Percentiles rank a stretch among this genome's conserved stretches.
Evolutionary conservation across 345 rosid genomes (phyloP).

Genomic region (Boechera stricta): DNA sequence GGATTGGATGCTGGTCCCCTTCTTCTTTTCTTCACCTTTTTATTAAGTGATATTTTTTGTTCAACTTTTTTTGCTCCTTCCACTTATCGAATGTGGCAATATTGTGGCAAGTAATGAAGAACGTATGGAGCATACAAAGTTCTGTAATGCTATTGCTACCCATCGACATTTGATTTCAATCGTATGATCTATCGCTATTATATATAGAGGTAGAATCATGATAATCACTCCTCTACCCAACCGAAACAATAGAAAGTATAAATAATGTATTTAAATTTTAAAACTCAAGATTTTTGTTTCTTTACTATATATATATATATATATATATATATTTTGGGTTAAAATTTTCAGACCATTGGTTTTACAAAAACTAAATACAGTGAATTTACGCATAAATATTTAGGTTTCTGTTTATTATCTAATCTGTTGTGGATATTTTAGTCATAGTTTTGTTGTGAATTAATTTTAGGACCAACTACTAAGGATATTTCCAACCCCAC

Average conservation of each 20-base stretch:
- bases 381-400: background rate
- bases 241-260: background rate
- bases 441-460: background rate
- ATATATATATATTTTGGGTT: too few species aligned
- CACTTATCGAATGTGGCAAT: slow-evolving; percentile 39
- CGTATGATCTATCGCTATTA: slow-evolving; percentile 24
- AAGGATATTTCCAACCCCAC: too few species aligned
- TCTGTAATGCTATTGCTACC: slow-evolving; percentile 6
- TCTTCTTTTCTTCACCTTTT: slow-evolving; percentile 36
- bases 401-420: background rate
- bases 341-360: background rate
- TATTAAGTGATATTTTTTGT: slow-evolving; percentile 6
- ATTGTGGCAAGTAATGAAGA: slow-evolving; percentile 17
- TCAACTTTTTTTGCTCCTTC: slow-evolving; percentile 31
- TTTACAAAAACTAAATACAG: background rate
- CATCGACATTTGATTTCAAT: slow-evolving; percentile 23
- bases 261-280: background rate
- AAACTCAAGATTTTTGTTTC: background rate
- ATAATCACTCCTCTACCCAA: slow-evolving; percentile 24
- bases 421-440: background rate
- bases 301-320: background rate
- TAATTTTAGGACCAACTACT: background rate
- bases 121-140: slow-evolving; percentile 1
- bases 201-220: slow-evolving; percentile 20
- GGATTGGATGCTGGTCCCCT: slow-evolving; percentile 48